Percentiles rank a stretch among this genome's conserved stretches.
Evolutionary conservation across 1,139 yeast genomes (phyloP).

Genomic region (Kodamaea sp.): DNA sequence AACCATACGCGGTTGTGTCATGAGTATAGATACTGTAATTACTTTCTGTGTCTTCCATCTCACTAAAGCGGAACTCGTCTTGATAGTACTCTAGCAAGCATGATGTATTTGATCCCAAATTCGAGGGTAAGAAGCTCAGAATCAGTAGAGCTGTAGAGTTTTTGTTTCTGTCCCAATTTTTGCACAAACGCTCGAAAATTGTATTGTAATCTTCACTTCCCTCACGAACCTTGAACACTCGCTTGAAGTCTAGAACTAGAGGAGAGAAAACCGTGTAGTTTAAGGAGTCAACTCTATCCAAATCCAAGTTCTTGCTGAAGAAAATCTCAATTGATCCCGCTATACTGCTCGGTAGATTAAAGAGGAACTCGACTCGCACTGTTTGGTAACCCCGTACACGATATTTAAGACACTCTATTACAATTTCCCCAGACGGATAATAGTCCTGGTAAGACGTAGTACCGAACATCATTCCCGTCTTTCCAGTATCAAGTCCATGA

Average conservation of each 20-base stretch:
- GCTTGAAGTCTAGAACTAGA: slow-evolving; percentile 7
- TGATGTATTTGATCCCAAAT: not conserved
- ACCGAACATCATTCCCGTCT: slow-evolving; percentile 14
- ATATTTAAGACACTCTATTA: slow-evolving; percentile 14
- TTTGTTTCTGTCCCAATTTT: no score
- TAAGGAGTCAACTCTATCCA: slow-evolving; percentile 8
- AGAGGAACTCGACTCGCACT: slow-evolving; percentile 12
- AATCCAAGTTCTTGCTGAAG: slow-evolving; percentile 8
- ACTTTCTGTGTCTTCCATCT: slow-evolving; percentile 7
- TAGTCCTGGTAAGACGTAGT: slow-evolving; percentile 12
- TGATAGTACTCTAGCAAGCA: slow-evolving; percentile 10
- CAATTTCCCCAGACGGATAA: slow-evolving; percentile 15
- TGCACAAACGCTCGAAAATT: slow-evolving; percentile 7
- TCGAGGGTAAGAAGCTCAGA: slow-evolving; percentile 5
- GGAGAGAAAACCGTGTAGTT: slow-evolving; percentile 9
- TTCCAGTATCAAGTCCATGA: slow-evolving; percentile 1
- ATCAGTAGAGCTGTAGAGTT: no score
- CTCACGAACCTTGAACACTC: slow-evolving; percentile 9
- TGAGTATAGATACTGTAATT: no score
- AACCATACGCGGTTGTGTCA: no score
- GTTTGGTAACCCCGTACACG: slow-evolving; percentile 9
- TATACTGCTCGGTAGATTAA: slow-evolving; percentile 9
- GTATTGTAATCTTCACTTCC: slow-evolving; percentile 2
- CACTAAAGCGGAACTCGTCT: slow-evolving; percentile 8
- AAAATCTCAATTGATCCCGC: slow-evolving; percentile 11